Percentiles rank a stretch among this genome's conserved stretches.
These are phyloP conservation scores for Sarocladium brachiariae DNA, from an alignment of 2,329 filamentous ascomycete species.

Conservation along the genomic window DNA sequence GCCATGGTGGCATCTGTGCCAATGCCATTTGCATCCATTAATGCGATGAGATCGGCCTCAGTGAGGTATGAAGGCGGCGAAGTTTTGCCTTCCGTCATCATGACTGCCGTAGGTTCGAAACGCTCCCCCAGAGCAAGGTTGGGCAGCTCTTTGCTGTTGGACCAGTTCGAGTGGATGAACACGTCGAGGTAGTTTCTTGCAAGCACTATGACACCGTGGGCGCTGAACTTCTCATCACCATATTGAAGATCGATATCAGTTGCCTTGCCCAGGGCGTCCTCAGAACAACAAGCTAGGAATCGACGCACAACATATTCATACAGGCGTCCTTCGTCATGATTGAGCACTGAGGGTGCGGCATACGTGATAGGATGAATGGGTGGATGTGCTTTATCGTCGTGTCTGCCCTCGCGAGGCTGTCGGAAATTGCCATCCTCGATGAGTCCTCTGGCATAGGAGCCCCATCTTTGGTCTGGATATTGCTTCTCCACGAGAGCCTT, in stretches of 20 bases:
- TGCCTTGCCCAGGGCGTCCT: constrained; percentile 80
- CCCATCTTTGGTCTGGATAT: constrained; percentile 69
- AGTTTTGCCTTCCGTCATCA: constrained; percentile 88
- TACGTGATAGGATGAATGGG: constrained; percentile 96
- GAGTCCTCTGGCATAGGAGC: constrained; percentile 62
- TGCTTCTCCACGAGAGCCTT: constrained; percentile 77
- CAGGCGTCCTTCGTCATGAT: constrained; percentile 63
- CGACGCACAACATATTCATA: constrained; percentile 91
- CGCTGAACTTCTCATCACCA: constrained; percentile 73
- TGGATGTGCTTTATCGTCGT: constrained; percentile 96
- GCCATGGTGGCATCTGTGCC: constrained; percentile 99
- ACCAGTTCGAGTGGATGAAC: constrained; percentile 96
- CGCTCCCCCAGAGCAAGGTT: constrained; percentile 70
- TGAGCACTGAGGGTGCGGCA: constrained; percentile 57
- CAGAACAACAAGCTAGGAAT: constrained; percentile 92
- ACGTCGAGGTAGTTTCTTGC: constrained; percentile 92
- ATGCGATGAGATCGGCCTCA: constrained; percentile 86
- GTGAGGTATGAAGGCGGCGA: constrained; percentile 79
- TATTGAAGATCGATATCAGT: constrained; percentile 82
- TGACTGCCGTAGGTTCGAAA: constrained; percentile 83
- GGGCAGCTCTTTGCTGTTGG: constrained; percentile 75
- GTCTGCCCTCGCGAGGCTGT: constrained; percentile 71
- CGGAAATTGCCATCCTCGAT: constrained; percentile 71
- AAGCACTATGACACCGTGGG: constrained; percentile 77
- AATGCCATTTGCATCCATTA: constrained; percentile 99